Evolutionary conservation across 2,329 filamentous ascomycete genomes (phyloP).

Genomic region (Sporothrix pseudoabietina): DNA sequence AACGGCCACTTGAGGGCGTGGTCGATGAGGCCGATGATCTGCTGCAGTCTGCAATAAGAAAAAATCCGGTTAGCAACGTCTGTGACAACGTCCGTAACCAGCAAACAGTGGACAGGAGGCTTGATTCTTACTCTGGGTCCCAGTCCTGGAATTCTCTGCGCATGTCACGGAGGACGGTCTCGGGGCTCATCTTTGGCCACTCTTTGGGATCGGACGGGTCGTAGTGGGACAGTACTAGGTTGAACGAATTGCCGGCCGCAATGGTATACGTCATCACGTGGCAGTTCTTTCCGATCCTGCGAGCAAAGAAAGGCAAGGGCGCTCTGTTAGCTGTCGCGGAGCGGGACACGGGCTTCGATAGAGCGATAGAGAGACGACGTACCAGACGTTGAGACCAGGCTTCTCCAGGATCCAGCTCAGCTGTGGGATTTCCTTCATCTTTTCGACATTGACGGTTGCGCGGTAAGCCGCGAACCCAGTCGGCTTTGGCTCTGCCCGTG

Average conservation of each 20-base stretch:
- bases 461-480: constrained; percentile 49
- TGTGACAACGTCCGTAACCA: not conserved
- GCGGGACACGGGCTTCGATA: too few relatives aligned
- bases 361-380: not conserved
- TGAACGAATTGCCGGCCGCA: constrained; percentile 47
- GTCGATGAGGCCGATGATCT: constrained; percentile 43
- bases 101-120: not conserved
- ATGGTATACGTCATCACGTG: constrained; percentile 53
- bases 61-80: not conserved
- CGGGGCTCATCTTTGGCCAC: not conserved
- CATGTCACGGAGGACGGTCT: constrained; percentile 41
- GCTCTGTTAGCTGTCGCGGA: too few relatives aligned
- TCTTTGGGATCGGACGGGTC: constrained; percentile 43
- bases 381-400: constrained; percentile 47
- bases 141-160: constrained; percentile 41
- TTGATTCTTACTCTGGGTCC: constrained; percentile 40
- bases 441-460: constrained; percentile 45
- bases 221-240: constrained; percentile 50
- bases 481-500: constrained; percentile 30
- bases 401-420: constrained; percentile 46
- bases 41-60: constrained; percentile 38
- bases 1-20: constrained; percentile 28
- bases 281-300: constrained; percentile 46
- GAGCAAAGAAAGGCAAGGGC: too few relatives aligned
- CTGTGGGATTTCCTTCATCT: constrained; percentile 44